phyloP scores from a whole-genome alignment of 345 rosid species.

The Citrus maxima region DNA sequence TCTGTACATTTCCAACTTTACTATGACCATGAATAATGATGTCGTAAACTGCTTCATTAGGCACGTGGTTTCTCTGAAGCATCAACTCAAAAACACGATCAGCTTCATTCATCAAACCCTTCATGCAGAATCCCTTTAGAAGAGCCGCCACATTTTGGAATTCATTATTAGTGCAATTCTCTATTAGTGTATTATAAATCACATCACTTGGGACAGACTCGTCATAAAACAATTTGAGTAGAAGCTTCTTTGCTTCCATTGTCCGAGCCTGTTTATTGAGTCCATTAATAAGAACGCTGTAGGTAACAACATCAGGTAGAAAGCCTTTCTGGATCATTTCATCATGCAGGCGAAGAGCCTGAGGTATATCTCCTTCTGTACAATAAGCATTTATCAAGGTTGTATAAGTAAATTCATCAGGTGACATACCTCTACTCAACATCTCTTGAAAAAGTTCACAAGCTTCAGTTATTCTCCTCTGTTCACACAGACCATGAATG shows the following conservation, averaged over 20 bases:
- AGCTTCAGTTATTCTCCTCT: conserved; percentile 68
- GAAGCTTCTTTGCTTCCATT: conserved; percentile 75
- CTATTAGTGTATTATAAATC: conserved; percentile 64
- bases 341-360: conserved; percentile 63
- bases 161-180: conserved; percentile 58
- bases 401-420: conserved; percentile 76
- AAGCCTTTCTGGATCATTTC: conserved; percentile 76
- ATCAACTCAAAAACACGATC: conserved; percentile 66
- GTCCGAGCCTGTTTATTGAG: conserved; percentile 80
- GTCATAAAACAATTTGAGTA: conserved; percentile 75
- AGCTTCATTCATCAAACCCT: conserved; percentile 87
- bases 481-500: conserved; percentile 72
- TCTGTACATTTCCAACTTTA: conserved; percentile 48
- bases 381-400: conserved; percentile 74
- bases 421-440: conserved; percentile 42
- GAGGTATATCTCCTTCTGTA: conserved; percentile 52
- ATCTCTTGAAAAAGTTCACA: conserved; percentile 71
- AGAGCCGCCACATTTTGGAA: conserved; percentile 65
- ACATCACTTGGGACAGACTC: conserved; percentile 66
- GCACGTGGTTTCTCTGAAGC: conserved; percentile 56
- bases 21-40: conserved; percentile 86
- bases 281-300: conserved; percentile 84
- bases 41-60: conserved; percentile 66
- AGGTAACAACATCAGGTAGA: conserved; percentile 86
- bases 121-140: conserved; percentile 87